Conservation (phyloP, 441 rosid genomes). For the Biscutella laevigata region DNA sequence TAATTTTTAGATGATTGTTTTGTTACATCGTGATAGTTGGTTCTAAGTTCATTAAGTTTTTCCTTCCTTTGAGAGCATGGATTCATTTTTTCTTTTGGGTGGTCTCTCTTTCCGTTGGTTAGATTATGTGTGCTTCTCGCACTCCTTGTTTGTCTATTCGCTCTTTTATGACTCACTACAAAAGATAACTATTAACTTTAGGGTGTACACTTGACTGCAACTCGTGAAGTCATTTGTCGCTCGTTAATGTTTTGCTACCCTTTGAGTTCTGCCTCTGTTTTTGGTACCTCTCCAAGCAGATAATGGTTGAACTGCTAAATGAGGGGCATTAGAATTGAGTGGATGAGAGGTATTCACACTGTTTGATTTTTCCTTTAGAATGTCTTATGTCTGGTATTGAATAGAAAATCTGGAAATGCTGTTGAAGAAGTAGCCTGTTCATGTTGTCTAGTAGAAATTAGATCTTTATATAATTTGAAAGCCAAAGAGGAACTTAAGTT, state of each 20-base stretch:
- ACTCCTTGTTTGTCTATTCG: neutral
- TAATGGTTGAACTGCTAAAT: neutral
- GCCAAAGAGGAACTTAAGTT: neutral
- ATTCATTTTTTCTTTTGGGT: neutral
- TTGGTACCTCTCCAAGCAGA: neutral
- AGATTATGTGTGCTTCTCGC: neutral
- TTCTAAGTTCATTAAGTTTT: neutral
- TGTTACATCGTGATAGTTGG: neutral
- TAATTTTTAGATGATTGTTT: neutral
- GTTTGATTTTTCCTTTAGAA: neutral
- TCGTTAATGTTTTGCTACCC: neutral
- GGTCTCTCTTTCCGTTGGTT: neutral
- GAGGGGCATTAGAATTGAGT: neutral
- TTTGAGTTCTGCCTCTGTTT: neutral
- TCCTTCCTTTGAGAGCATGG: neutral
- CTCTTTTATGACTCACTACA: neutral
- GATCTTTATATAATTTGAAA: neutral
- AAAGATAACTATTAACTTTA: neutral
- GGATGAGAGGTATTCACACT: neutral
- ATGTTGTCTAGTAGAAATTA: conserved; percentile 4
- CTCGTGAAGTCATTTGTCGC: neutral
- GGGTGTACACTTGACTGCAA: neutral
- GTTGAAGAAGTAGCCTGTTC: neutral
- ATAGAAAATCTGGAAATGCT: neutral
- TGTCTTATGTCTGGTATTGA: neutral